Evolutionary conservation across 78 protist species (phyloP), one percentile per base, ranked within the genome.

Genomic region (Monosiga brevicollis): DNA sequence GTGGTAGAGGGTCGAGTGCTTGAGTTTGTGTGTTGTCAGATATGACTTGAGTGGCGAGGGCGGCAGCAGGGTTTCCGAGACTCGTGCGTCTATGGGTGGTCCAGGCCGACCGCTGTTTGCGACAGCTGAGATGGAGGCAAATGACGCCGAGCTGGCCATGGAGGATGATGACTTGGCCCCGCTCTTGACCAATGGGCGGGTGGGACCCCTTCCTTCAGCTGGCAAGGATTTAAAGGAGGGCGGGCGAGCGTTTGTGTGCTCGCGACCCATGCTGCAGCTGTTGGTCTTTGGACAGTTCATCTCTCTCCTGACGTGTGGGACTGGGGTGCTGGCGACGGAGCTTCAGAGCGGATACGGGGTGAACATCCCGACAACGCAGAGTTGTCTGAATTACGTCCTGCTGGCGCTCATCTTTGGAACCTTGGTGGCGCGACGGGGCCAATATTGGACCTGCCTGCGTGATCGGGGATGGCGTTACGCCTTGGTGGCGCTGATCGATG

Each of bases 211-310:
- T n/a, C n/a, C n/a, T n/a, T n/a, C n/a, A n/a, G n/a, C n/a, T n/a
- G n/a, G n/a, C n/a, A n/a, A n/a, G n/a, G n/a, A n/a, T n/a, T n/a
- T n/a, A n/a, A n/a, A n/a, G n/a, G n/a, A n/a, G n/a, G n/a, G n/a
- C n/a, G n/a, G n/a, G n/a, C n/a, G n/a, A n/a, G n/a, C n/a, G n/a
- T n/a, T n/a, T n/a, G n/a, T n/a, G n/a, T n/a, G n/a, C n/a, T n/a
- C n/a, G n/a, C n/a, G n/a, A n/a, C n/a, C n/a, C 38, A 36, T 10
- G 38, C 38, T 74, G 34, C 37, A 23, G 34, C 24, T 41, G 40
- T 42, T 91, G 62, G 81, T 76, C 1, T 42, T 91, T 0, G 95
- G 95, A 1, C 95, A 91, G 78, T 36, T 89, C 1, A 15, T 91
- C 39, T 87, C 95, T 1, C 73, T 89, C 25, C 74, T 87, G 73